These are phyloP conservation scores for Penicillium palitans DNA, from an alignment of 2,329 filamentous ascomycete genomes.

Conservation along the genomic window DNA sequence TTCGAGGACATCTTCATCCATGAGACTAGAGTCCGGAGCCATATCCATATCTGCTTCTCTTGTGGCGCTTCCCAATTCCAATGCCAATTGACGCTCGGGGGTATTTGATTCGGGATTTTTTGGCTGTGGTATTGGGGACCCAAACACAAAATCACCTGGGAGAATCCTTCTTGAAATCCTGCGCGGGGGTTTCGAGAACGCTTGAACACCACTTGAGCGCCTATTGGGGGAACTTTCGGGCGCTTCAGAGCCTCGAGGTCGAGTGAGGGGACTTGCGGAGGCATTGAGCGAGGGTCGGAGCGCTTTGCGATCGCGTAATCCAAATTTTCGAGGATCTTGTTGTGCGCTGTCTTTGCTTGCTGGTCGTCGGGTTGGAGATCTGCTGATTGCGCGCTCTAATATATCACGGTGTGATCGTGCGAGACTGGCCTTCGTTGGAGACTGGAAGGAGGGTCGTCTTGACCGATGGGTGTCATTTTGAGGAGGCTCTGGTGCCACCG, in stretches of 20 bases:
- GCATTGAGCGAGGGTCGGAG: slow-evolving; percentile 37
- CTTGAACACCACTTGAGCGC: slow-evolving; percentile 34
- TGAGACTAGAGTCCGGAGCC: slow-evolving; percentile 21
- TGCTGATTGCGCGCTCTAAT: slow-evolving; percentile 49
- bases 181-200: slow-evolving; percentile 40
- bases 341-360: slow-evolving; percentile 18
- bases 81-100: slow-evolving; percentile 36
- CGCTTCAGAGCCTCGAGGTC: slow-evolving; percentile 15
- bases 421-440: slow-evolving; percentile 66
- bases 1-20: slow-evolving; percentile 49
- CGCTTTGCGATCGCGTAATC: slow-evolving; percentile 40
- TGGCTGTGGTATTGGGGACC: slow-evolving; percentile 25
- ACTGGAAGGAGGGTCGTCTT: slow-evolving; percentile 60
- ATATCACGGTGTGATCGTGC: slow-evolving; percentile 62
- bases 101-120: slow-evolving; percentile 22
- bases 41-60: slow-evolving; percentile 21
- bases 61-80: slow-evolving; percentile 35
- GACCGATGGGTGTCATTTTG: slow-evolving; percentile 31
- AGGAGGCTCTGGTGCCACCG: slow-evolving; percentile 40
- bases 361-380: slow-evolving; percentile 36
- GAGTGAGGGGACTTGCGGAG: slow-evolving; percentile 29
- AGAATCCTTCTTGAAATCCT: slow-evolving; percentile 37
- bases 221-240: slow-evolving; percentile 28
- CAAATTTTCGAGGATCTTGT: slow-evolving; percentile 27
- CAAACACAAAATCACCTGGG: slow-evolving; percentile 32